Evolutionary conservation across 495 filamentous ascomycete species (phyloP), one percentile per base, ranked within the genome.

Genomic region (Talaromyces trachyspermus): DNA sequence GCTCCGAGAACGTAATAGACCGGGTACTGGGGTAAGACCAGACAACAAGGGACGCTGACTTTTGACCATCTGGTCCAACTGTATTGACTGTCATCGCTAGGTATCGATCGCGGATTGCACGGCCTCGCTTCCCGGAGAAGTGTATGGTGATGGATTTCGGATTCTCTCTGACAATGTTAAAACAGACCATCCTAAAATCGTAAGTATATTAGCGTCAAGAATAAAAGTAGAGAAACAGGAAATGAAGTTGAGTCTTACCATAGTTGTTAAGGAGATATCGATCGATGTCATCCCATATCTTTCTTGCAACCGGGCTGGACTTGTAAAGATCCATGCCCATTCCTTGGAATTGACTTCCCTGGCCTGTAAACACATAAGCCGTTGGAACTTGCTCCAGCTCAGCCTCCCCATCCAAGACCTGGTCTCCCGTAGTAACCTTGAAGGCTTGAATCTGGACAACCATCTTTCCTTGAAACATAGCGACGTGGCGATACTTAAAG

Each of bases 11-110:
- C n/a, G n/a, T 25, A 96, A 79, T 25, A 97, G 83, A 53, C 92
- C 92, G 1, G 85, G 91, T 4, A 92, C 1, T 35, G 30, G 30
- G 12, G 30, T 35, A 92, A 8, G 94, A 96, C 18, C 88, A 83
- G 72, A 95, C 96, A 12, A 92, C 95, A 74, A 96, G 96, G 0
- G 86, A 95, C 1, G 85, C 83, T 1, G 91, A 95, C 57, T 73
- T 82, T 65, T 95, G 90, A 53, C 92, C 92, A 58, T 98, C 92
- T 8, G 86, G 70, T 32, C 83, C 83, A 27, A 98, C 88, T 3
- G 89, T 88, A 69, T 97, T 91, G 68, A 96, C 96, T 48, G 92
- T 96, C 92, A 98, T 98, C 20, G 90, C 81, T 89, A 98, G 96
- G 75, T 98, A 98, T 63, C 96, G 96, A 58, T 94, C 80, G 45